Percentiles rank a stretch among this genome's conserved stretches.
phyloP scores from a whole-genome alignment of 768 basidiomycete species.

The Suillus weaverae region DNA sequence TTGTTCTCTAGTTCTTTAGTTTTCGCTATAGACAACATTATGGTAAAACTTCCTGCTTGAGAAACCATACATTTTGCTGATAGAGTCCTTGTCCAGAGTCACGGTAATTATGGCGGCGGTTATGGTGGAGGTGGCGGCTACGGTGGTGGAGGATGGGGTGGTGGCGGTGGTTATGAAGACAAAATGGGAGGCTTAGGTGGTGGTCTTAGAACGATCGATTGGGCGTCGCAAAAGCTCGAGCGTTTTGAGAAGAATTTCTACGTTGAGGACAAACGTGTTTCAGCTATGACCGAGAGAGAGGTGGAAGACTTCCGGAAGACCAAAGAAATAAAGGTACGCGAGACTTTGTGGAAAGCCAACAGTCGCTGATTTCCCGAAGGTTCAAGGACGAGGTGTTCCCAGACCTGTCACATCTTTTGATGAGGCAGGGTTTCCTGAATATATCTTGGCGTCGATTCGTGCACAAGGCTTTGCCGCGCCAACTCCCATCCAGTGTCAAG shows the following conservation, averaged over 20 bases:
- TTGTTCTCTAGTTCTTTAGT: not conserved
- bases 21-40: slow-evolving; percentile 5
- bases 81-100: slow-evolving; percentile 20
- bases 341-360: not conserved
- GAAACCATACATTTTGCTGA: slow-evolving; percentile 3
- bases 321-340: slow-evolving; percentile 84
- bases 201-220: slow-evolving; percentile 82
- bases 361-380: slow-evolving; percentile 41
- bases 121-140: slow-evolving; percentile 36
- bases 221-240: slow-evolving; percentile 69
- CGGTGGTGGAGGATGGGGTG: slow-evolving; percentile 33
- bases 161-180: slow-evolving; percentile 49
- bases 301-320: slow-evolving; percentile 80
- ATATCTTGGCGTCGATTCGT: slow-evolving; percentile 89
- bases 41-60: not conserved
- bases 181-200: slow-evolving; percentile 82
- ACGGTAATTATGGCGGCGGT: slow-evolving; percentile 35
- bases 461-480: slow-evolving; percentile 91
- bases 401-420: slow-evolving; percentile 91
- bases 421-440: slow-evolving; percentile 95
- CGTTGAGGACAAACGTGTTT: slow-evolving; percentile 83
- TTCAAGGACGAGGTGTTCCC: slow-evolving; percentile 86
- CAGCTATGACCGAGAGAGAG: slow-evolving; percentile 76
- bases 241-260: slow-evolving; percentile 99
- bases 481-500: slow-evolving; percentile 97